phyloP scores from a whole-genome alignment of 352 stramenopile species.

The Phytophthora megakarya region DNA sequence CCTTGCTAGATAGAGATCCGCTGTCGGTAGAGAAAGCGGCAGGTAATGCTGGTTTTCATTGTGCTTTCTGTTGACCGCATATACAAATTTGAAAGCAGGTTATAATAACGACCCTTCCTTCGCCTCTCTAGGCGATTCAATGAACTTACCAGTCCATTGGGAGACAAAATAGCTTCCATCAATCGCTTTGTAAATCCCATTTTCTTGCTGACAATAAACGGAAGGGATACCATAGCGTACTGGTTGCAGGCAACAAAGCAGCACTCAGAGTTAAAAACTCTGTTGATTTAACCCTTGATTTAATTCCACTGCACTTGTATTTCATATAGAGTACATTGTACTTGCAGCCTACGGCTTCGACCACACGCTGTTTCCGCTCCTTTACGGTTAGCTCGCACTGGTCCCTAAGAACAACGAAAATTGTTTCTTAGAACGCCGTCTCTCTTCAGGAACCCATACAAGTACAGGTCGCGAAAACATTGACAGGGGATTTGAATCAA shows the following conservation, averaged over 20 bases:
- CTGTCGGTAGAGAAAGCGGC: not conserved
- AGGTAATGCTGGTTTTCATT: not conserved
- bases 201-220: too few relatives aligned
- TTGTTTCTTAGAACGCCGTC: too few relatives aligned
- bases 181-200: too few relatives aligned
- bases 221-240: too few relatives aligned
- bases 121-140: too few relatives aligned
- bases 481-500: too few relatives aligned
- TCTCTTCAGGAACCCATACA: too few relatives aligned
- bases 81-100: not conserved
- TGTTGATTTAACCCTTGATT: not conserved
- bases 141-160: constrained; percentile 1
- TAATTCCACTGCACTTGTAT: constrained; percentile 1
- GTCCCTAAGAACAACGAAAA: too few relatives aligned
- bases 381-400: too few relatives aligned
- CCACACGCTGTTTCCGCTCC: constrained; percentile 1
- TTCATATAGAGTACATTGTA: constrained; percentile 15
- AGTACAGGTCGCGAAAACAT: too few relatives aligned
- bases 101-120: not conserved
- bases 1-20: not conserved
- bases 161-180: constrained; percentile 2
- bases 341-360: constrained; percentile 8
- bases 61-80: not conserved
- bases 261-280: not conserved
- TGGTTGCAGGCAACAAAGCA: too few relatives aligned